Evolutionary conservation across 768 basidiomycete genomes (phyloP).

Genomic region (Mycena capillaripes): DNA sequence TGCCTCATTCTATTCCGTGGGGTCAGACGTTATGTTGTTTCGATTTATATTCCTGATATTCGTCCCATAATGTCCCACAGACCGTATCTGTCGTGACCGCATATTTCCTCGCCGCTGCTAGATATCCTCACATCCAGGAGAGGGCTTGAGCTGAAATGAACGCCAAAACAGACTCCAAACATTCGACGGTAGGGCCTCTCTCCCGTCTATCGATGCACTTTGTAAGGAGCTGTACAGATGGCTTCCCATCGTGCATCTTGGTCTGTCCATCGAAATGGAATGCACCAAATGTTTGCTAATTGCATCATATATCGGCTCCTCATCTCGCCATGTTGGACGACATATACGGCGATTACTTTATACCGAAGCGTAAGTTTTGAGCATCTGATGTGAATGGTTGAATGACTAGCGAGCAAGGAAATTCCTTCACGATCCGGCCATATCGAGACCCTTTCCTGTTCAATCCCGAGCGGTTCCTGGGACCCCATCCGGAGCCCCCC

Average conservation of each 20-base stretch:
- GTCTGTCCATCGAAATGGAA: background rate
- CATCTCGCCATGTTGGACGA: conserved; percentile 46
- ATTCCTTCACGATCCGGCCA: conserved; percentile 48
- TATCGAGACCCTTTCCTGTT: conserved; percentile 47
- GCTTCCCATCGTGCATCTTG: conserved; percentile 35
- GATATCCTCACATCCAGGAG: conserved; percentile 53
- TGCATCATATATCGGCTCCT: conserved; percentile 34
- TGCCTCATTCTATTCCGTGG: too few species aligned
- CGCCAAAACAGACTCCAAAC: conserved; percentile 53
- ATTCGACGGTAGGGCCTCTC: conserved; percentile 50
- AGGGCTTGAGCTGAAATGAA: conserved; percentile 62
- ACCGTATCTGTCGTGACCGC: too few species aligned
- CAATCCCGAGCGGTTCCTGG: conserved; percentile 49
- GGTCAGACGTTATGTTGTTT: too few species aligned
- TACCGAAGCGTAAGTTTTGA: conserved; percentile 43
- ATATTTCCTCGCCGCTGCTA: conserved; percentile 56
- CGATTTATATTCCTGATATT: too few species aligned
- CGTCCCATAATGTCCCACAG: too few species aligned
- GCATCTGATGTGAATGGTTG: background rate
- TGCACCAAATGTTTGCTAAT: background rate
- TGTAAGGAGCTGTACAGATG: conserved; percentile 53
- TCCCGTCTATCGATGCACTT: conserved; percentile 59
- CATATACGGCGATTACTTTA: conserved; percentile 46
- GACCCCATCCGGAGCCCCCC: conserved; percentile 36
- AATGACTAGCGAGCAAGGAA: conserved; percentile 31